Evolutionary conservation across 2,329 filamentous ascomycete genomes (phyloP).

Genomic region (Dendryphion nanum): DNA sequence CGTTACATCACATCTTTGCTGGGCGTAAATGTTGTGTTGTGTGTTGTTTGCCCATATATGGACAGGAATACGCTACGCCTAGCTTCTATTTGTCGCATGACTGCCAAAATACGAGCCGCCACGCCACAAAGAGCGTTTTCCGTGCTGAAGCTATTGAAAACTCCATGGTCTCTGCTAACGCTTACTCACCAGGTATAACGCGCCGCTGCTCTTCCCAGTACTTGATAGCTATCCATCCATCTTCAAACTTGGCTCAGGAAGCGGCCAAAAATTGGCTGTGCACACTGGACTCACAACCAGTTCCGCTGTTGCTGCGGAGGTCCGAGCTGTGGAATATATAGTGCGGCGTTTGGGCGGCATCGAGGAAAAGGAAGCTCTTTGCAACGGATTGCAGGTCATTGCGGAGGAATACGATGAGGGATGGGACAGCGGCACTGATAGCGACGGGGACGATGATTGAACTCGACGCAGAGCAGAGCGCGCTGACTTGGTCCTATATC

Average conservation of each 20-base stretch:
- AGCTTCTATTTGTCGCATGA: slow-evolving; percentile 4
- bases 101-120: slow-evolving; percentile 5
- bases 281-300: slow-evolving; percentile 67
- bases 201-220: slow-evolving; percentile 66
- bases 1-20: slow-evolving; percentile 11
- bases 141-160: neutral
- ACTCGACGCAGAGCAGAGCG: no score
- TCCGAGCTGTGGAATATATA: slow-evolving; percentile 65
- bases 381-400: slow-evolving; percentile 77
- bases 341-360: slow-evolving; percentile 63
- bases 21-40: neutral
- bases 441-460: slow-evolving; percentile 61
- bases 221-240: slow-evolving; percentile 83
- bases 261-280: slow-evolving; percentile 45
- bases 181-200: no score
- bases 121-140: slow-evolving; percentile 1
- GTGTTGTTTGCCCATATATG: slow-evolving; percentile 1
- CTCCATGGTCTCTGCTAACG: slow-evolving; percentile 25
- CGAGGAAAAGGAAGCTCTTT: slow-evolving; percentile 81
- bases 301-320: slow-evolving; percentile 65
- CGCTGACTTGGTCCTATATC: no score
- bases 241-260: slow-evolving; percentile 52
- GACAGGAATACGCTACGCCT: neutral
- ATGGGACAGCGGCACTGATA: slow-evolving; percentile 69
- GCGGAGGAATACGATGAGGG: slow-evolving; percentile 87